A percentile compares a stretch with the other conserved stretches of the same genome.
Evolutionary conservation across 1,139 yeast genomes (phyloP).

Genomic region (Trichomonascaceae sp.): DNA sequence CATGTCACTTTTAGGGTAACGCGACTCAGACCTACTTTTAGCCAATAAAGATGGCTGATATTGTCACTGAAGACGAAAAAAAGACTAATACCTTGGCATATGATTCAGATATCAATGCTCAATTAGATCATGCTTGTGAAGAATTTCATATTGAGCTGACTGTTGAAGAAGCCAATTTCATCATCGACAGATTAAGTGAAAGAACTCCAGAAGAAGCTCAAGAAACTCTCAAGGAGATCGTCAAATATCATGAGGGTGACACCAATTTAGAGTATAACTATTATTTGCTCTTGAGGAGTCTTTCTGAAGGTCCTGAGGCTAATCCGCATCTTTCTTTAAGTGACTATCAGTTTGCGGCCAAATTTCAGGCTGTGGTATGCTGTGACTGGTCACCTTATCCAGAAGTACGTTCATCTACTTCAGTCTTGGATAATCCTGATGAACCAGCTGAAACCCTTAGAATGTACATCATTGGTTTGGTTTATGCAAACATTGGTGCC

Average conservation of each 20-base stretch:
- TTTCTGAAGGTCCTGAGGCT: slow-evolving; percentile 21
- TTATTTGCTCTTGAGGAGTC: slow-evolving; percentile 22
- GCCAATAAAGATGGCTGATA: neutral
- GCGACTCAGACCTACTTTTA: no score
- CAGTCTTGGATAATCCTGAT: slow-evolving; percentile 40
- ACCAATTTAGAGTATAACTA: slow-evolving; percentile 38
- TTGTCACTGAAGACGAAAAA: neutral
- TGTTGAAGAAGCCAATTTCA: slow-evolving; percentile 22
- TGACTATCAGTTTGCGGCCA: slow-evolving; percentile 33
- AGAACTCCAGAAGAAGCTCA: slow-evolving; percentile 34
- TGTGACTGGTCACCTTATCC: slow-evolving; percentile 46
- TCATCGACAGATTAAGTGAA: slow-evolving; percentile 37
- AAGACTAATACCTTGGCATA: neutral
- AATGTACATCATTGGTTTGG: slow-evolving; percentile 39
- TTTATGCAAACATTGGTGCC: slow-evolving; percentile 36
- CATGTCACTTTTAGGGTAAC: no score
- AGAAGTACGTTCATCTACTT: slow-evolving; percentile 44
- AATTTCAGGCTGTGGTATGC: slow-evolving; percentile 37
- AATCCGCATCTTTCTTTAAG: slow-evolving; percentile 13
- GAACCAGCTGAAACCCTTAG: slow-evolving; percentile 41
- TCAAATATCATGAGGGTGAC: slow-evolving; percentile 42
- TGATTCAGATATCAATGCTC: slow-evolving; percentile 2
- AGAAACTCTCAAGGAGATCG: slow-evolving; percentile 37
- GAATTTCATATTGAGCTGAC: slow-evolving; percentile 9
- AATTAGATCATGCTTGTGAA: slow-evolving; percentile 6